Percentiles rank a stretch among this genome's conserved stretches.
Conservation (phyloP, 768 basidiomycete genomes). For the Serendipita sp. region DNA sequence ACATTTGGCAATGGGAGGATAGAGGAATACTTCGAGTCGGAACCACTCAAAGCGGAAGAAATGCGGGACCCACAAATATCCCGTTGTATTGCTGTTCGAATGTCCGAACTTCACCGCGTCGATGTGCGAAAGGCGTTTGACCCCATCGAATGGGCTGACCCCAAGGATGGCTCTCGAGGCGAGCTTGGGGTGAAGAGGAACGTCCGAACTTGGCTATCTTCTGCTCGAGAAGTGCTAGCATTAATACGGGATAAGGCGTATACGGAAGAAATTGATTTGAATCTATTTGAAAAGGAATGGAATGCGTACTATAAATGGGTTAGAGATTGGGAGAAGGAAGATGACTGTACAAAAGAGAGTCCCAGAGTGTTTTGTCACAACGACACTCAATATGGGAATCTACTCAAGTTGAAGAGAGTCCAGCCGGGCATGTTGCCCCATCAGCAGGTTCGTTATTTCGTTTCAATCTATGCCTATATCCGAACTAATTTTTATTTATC, state of each 20-base stretch:
- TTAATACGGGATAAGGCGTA: conserved; percentile 36
- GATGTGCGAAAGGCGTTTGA: conserved; percentile 46
- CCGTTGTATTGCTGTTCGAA: conserved; percentile 78
- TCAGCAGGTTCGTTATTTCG: conserved; percentile 39
- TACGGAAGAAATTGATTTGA: conserved; percentile 41
- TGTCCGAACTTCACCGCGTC: conserved; percentile 91
- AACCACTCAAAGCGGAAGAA: conserved; percentile 59
- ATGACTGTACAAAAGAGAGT: conserved; percentile 32
- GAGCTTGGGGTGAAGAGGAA: conserved; percentile 48
- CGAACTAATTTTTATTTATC: too few relatives aligned
- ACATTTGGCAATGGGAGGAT: conserved; percentile 91
- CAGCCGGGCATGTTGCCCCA: conserved; percentile 50
- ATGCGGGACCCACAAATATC: conserved; percentile 61
- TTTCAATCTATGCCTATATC: not conserved
- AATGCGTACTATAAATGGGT: conserved; percentile 55
- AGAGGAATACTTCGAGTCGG: conserved; percentile 88
- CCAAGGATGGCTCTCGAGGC: conserved; percentile 21
- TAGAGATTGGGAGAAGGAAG: conserved; percentile 35
- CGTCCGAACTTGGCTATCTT: conserved; percentile 50
- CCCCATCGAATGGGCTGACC: conserved; percentile 20
- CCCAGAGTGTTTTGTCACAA: conserved; percentile 76
- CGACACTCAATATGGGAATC: conserved; percentile 90
- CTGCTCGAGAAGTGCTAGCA: conserved; percentile 58
- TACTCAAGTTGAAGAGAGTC: conserved; percentile 49
- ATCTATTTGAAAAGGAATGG: conserved; percentile 47